Conservation (phyloP, 2,329 filamentous ascomycete species). For the Acephala macrosclerotiorum region DNA sequence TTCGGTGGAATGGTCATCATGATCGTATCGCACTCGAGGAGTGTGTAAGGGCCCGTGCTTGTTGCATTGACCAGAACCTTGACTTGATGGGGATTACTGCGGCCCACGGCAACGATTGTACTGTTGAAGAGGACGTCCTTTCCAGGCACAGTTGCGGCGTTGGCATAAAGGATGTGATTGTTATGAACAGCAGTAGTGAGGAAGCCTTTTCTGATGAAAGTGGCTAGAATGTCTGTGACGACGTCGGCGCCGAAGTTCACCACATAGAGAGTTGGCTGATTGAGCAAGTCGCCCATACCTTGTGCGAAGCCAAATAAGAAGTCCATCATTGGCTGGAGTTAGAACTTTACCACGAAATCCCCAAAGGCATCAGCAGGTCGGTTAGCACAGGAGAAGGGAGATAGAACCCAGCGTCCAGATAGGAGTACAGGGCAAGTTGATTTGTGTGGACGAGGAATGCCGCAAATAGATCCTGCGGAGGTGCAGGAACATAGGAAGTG, state of each 20-base stretch:
- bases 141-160: constrained; percentile 7
- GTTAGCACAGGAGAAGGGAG: constrained; percentile 38
- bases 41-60: constrained; percentile 40
- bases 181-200: constrained; percentile 23
- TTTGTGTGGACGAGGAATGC: constrained; percentile 21
- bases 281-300: constrained; percentile 53
- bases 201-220: constrained; percentile 15
- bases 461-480: neutral
- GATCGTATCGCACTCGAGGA: constrained; percentile 50
- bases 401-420: constrained; percentile 50
- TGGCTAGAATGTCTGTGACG: constrained; percentile 21
- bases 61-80: constrained; percentile 43
- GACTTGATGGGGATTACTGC: constrained; percentile 26
- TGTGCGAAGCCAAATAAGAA: constrained; percentile 50
- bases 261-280: constrained; percentile 53
- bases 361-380: constrained; percentile 35
- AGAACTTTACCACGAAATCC: constrained; percentile 38
- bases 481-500: constrained; percentile 6
- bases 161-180: constrained; percentile 33
- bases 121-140: constrained; percentile 30
- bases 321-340: constrained; percentile 51
- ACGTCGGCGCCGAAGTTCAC: constrained; percentile 46
- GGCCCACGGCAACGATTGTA: constrained; percentile 27
- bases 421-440: constrained; percentile 45
- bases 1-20: constrained; percentile 52